A percentile compares a stretch with the other conserved stretches of the same genome.
Conservation (phyloP, 2,329 filamentous ascomycete species). For the Penicillium sp. region DNA sequence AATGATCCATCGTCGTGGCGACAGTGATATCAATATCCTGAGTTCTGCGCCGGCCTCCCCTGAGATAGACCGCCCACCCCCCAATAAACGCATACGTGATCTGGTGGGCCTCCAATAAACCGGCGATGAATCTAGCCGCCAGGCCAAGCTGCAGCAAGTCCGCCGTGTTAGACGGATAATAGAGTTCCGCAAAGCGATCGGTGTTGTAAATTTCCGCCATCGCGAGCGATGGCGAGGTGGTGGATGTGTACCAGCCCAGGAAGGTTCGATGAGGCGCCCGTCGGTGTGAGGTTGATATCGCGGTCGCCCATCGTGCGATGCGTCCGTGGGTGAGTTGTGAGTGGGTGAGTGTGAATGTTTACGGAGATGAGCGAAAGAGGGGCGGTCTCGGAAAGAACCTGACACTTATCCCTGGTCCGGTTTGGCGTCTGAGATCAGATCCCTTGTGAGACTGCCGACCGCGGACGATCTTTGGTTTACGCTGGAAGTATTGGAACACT, state of each 20-base stretch:
- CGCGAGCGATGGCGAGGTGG: conserved; percentile 1
- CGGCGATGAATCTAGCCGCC: conserved; percentile 15
- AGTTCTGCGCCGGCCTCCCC: conserved; percentile 14
- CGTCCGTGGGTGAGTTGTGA: not conserved
- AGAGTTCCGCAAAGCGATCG: conserved; percentile 18
- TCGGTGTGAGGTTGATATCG: conserved; percentile 1
- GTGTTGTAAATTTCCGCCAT: conserved; percentile 20
- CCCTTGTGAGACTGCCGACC: conserved; percentile 1
- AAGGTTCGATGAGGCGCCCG: conserved; percentile 3
- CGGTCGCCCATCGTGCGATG: conserved; percentile 1
- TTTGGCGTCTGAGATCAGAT: conserved; percentile 3
- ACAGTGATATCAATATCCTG: conserved; percentile 19
- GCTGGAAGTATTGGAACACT: not conserved
- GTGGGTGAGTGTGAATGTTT: too few relatives aligned
- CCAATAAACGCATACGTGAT: conserved; percentile 18
- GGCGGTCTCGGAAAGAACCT: too few relatives aligned
- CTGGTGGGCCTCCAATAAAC: conserved; percentile 13
- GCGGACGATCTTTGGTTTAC: not conserved
- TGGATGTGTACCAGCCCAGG: not conserved
- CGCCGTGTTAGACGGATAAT: conserved; percentile 17
- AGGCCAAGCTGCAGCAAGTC: conserved; percentile 17
- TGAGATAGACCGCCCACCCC: conserved; percentile 17
- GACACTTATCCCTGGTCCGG: conserved; percentile 1
- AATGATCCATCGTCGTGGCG: conserved; percentile 13
- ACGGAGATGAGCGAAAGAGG: too few relatives aligned